Evolutionary conservation across 495 filamentous ascomycete genomes (phyloP), one percentile per base, ranked within the genome.

Genomic region (Penicillium longicatenatum): DNA sequence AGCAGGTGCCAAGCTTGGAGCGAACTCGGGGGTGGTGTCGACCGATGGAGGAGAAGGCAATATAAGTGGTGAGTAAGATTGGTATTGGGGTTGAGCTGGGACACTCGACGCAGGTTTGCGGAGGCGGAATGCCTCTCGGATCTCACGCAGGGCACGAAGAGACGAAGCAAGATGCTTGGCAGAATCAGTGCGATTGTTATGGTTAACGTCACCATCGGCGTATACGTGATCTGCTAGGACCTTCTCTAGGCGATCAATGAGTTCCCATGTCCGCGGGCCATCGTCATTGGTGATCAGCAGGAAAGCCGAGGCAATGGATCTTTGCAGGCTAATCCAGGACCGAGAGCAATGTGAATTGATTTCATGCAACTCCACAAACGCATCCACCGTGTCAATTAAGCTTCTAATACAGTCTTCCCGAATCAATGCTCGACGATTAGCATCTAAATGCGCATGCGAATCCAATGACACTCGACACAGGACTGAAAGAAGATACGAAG

Each of bases 401-500:
- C 73, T 78, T 14, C 46, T 48, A 39, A 81, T 59, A 45, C 77
- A 80, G 16, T 79, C 75, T 43, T 77, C 72, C 11, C 76, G 76
- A 54, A 86, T 70, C 14, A 69, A 31, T 14, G 60, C 62, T 16
- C 71, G 70, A 17, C 69, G 67, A 2, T 73, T 59, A 1, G 70
- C 70, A 24, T 71, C 66, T 44, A 75, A 37, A 33, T 66, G 61
- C 3, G 64, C 64, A 51, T 76, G 75, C 12, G 79, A 76, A 45
- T 80, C 81, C 50, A 86, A 71, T 0, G 82, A 80, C 12, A 79
- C 77, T 9, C 83, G 79, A 60, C 82, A 85, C 30, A 86, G 67
- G 37, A 85, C 78, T 6, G 84, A 86, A 29, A 78, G 75, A 49
- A 83, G 78, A 65, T 85, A 86, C 1, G 81, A 84, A 2, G 77